Evolutionary conservation across 1,284 basidiomycete genomes (phyloP), one percentile per base, ranked within the genome.

Genomic region (Ustilago hordei): DNA sequence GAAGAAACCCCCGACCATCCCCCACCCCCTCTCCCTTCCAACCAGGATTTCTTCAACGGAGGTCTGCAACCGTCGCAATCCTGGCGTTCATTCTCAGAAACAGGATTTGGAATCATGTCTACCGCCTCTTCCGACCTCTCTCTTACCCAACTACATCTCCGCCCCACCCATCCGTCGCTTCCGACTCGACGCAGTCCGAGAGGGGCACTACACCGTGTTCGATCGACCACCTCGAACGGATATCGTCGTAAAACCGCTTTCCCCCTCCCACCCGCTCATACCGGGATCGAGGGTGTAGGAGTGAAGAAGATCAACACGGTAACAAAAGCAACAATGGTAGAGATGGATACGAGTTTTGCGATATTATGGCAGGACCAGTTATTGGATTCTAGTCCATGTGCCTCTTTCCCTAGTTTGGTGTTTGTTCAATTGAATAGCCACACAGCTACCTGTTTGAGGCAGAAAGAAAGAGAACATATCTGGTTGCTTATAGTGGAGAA

Each of bases 291-390:
- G 34, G 15, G 5, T 47, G 56, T 8, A 1, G 45, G 32, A 4
- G 52, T 19, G 1, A 45, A 57, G 17, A 19, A 28, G 11, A 55
- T 15, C 1, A 64, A 70, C 23, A 67, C 58, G 11, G 48, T 74
- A 6, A 73, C 70, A 0, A 3, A 38, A 7, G 70, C 63, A 8
- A 3, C 6, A 0, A 36, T 63, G 48, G 12, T 12, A 1, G 28
- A 53, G 39, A 4, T 67, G 13, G 64, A 68, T 35, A 45, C 58
- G 9, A 35, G 53, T 1, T 60, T 79, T 7, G 60, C 53, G 1
- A 41, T 70, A 2, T 28, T 76, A 2, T 79, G 78, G 78, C 74
- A 79, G 36, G 78, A 79, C 43, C 53, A 63, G 36, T 48, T 79
- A n/a, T 50, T 75, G 39, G 78, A 79, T 31, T 13, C 19, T 1